phyloP scores from a whole-genome alignment of 768 basidiomycete genomes.

The Psilocybe sp. region DNA sequence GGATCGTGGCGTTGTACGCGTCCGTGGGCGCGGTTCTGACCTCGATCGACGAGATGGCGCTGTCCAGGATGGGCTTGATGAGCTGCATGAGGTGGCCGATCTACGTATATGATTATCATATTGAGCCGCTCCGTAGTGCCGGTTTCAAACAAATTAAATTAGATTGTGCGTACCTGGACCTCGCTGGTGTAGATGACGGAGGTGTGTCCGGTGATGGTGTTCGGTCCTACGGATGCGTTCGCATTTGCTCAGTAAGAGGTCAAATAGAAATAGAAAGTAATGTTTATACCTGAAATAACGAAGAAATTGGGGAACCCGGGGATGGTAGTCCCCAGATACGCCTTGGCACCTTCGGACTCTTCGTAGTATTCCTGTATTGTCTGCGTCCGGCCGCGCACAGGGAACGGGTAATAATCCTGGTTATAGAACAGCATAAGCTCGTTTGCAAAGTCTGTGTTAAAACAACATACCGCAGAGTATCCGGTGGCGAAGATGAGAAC shows the following conservation, averaged over 20 bases:
- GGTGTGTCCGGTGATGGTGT: conserved; percentile 39
- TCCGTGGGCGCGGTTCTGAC: conserved; percentile 31
- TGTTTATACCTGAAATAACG: conserved; percentile 30
- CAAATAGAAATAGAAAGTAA: not conserved
- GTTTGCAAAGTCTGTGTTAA: not conserved
- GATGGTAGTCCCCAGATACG: conserved; percentile 39
- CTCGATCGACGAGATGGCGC: conserved; percentile 28
- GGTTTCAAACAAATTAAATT: too few species aligned
- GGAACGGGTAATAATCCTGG: conserved; percentile 33
- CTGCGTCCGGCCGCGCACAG: conserved; percentile 24
- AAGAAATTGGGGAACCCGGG: conserved; percentile 48
- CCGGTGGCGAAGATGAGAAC: conserved; percentile 40
- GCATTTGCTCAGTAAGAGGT: not conserved
- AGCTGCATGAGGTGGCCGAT: conserved; percentile 40
- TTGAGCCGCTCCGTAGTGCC: too few species aligned
- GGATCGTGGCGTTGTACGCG: conserved; percentile 37
- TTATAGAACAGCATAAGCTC: not conserved
- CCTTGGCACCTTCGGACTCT: conserved; percentile 34
- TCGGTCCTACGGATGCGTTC: conserved; percentile 29
- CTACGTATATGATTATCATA: conserved; percentile 22
- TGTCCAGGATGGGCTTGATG: conserved; percentile 35
- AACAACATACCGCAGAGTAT: conserved; percentile 16
- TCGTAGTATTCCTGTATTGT: conserved; percentile 39
- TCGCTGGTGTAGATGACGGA: conserved; percentile 41
- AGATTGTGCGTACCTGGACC: conserved; percentile 39